Conservation (phyloP, 2,329 filamentous ascomycete genomes). For the Diaporthe aspalathi region DNA sequence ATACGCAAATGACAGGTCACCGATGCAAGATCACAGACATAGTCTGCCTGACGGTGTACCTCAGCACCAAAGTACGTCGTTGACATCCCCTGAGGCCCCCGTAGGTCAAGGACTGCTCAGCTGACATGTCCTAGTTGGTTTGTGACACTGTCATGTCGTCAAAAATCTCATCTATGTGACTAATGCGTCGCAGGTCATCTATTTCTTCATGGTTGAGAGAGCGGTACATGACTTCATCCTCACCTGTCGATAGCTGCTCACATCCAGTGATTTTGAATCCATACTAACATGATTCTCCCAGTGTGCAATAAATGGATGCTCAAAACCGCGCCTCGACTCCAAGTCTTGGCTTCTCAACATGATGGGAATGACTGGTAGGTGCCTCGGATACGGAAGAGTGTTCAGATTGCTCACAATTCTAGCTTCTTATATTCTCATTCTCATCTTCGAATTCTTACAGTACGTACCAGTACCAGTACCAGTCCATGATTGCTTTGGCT, state of each 20-base stretch:
- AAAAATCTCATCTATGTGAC: background rate
- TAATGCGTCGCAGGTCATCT: background rate
- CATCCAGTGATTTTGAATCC: background rate
- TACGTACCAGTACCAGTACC: background rate
- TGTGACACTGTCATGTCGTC: background rate
- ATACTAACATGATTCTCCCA: background rate
- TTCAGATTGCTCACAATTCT: background rate
- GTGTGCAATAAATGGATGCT: slow-evolving; percentile 9
- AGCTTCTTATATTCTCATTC: slow-evolving; percentile 10
- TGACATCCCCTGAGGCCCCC: too few species aligned
- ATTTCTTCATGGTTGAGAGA: slow-evolving; percentile 7
- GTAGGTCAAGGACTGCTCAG: background rate
- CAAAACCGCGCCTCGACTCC: slow-evolving; percentile 9
- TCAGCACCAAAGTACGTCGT: slow-evolving; percentile 14
- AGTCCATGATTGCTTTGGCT: background rate
- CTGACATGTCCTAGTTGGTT: slow-evolving; percentile 2
- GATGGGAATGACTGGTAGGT: slow-evolving; percentile 13
- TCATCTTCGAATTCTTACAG: slow-evolving; percentile 19
- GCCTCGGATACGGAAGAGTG: background rate
- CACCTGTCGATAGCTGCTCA: background rate
- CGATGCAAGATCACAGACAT: slow-evolving; percentile 19
- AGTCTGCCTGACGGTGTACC: slow-evolving; percentile 7
- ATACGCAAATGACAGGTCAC: background rate
- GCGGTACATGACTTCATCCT: background rate
- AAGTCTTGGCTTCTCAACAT: slow-evolving; percentile 23